Conservation (phyloP, 2,329 filamentous ascomycete genomes). For the Cytospora paraplurivora region DNA sequence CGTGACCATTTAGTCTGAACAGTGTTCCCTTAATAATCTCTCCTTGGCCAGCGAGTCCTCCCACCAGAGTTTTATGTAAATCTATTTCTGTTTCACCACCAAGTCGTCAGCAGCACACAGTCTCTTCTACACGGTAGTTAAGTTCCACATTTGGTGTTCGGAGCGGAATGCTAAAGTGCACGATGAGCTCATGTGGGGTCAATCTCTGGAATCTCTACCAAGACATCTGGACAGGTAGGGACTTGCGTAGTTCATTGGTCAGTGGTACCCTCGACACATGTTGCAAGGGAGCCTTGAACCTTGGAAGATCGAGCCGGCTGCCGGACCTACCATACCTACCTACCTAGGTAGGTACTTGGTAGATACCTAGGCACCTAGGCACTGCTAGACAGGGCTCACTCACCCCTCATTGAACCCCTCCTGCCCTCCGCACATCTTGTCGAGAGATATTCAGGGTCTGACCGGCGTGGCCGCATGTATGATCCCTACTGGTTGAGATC, state of each 20-base stretch:
- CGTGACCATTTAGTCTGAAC: not conserved
- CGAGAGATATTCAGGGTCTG: not conserved
- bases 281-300: no score
- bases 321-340: not conserved
- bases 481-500: not conserved
- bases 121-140: not conserved
- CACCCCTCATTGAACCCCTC: not conserved
- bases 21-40: no score
- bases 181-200: slow-evolving; percentile 1
- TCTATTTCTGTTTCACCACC: not conserved
- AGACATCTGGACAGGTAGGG: no score
- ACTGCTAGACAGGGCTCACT: not conserved
- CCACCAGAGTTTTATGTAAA: not conserved
- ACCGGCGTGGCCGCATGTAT: not conserved
- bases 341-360: no score
- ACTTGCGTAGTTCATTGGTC: no score
- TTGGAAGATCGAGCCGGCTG: not conserved
- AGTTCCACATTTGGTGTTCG: not conserved
- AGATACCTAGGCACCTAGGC: no score
- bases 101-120: not conserved
- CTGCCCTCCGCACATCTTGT: not conserved
- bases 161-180: not conserved
- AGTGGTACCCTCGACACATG: no score
- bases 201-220: not conserved
- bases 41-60: not conserved